Evolutionary conservation across 192 early-diverging fungal genomes (phyloP).

Genomic region (Coemansia sp.): DNA sequence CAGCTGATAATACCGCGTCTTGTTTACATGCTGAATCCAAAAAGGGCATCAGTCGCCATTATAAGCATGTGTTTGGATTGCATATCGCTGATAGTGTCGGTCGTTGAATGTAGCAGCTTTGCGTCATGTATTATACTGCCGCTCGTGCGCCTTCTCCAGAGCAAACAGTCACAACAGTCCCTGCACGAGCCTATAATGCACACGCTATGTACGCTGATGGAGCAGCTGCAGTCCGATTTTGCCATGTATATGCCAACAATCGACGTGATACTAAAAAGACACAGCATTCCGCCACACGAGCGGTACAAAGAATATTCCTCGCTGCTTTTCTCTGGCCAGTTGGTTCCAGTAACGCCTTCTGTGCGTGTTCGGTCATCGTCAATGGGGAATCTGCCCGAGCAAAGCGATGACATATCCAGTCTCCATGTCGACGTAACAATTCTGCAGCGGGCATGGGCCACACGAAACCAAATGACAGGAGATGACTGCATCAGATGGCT

Average conservation of each 20-base stretch:
- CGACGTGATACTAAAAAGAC: constrained; percentile 68
- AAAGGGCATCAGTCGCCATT: constrained; percentile 61
- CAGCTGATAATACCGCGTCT: constrained; percentile 86
- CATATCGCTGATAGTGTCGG: constrained; percentile 70
- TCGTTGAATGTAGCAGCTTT: constrained; percentile 81
- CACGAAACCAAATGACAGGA: constrained; percentile 46
- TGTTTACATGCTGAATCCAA: constrained; percentile 75
- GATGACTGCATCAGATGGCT: constrained; percentile 97
- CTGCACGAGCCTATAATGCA: constrained; percentile 74
- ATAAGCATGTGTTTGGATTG: constrained; percentile 68
- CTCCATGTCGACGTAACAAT: constrained; percentile 28
- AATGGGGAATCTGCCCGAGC: not conserved
- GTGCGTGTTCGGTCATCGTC: not conserved
- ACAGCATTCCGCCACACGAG: constrained; percentile 62
- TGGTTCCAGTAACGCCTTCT: constrained; percentile 32
- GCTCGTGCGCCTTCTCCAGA: constrained; percentile 72
- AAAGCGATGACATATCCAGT: not conserved
- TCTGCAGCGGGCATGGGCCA: constrained; percentile 82
- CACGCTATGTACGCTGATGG: constrained; percentile 73
- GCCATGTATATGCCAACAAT: constrained; percentile 85
- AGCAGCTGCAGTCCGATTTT: constrained; percentile 85
- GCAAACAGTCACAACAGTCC: constrained; percentile 41
- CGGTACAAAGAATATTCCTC: constrained; percentile 76
- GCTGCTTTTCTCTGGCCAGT: constrained; percentile 71
- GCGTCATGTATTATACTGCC: constrained; percentile 86